These are phyloP conservation scores for Metschnikowia gruessii DNA, from an alignment of 805 yeast species.

Conservation along the genomic window DNA sequence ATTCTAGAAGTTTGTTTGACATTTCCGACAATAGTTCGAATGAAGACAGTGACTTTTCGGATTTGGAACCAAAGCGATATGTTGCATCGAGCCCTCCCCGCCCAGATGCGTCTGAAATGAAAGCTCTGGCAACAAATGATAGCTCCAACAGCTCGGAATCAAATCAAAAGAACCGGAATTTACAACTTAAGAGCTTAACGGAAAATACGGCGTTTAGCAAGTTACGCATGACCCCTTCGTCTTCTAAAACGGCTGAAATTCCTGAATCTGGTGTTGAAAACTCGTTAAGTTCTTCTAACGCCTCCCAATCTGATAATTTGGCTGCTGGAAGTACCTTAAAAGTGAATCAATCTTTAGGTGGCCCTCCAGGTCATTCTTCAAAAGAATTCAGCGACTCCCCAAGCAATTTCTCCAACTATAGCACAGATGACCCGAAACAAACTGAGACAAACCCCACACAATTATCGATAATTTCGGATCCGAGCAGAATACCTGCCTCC, in stretches of 20 bases:
- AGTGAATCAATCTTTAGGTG: neutral
- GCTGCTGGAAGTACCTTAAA: neutral
- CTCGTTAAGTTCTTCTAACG: neutral
- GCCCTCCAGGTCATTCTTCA: neutral
- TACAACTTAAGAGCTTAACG: conserved; percentile 23
- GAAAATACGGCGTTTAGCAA: conserved; percentile 39
- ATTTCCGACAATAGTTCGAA: neutral
- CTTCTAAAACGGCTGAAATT: neutral
- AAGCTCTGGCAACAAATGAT: neutral
- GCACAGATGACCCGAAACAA: conserved; percentile 1
- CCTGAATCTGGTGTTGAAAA: neutral
- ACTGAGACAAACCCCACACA: conserved; percentile 4
- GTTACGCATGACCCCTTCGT: conserved; percentile 22
- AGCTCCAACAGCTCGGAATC: neutral
- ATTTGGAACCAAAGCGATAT: neutral
- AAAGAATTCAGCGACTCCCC: conserved; percentile 1
- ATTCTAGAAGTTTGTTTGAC: neutral
- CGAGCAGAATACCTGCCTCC: neutral
- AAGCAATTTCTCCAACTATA: conserved; percentile 8
- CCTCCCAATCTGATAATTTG: neutral
- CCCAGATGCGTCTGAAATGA: neutral
- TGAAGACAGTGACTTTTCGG: conserved; percentile 3
- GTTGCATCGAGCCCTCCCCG: neutral
- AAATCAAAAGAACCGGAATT: conserved; percentile 2
- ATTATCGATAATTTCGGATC: neutral